Evolutionary conservation across 2,329 filamentous ascomycete species (phyloP).

Genomic region (Calcarisporium arbuscula): DNA sequence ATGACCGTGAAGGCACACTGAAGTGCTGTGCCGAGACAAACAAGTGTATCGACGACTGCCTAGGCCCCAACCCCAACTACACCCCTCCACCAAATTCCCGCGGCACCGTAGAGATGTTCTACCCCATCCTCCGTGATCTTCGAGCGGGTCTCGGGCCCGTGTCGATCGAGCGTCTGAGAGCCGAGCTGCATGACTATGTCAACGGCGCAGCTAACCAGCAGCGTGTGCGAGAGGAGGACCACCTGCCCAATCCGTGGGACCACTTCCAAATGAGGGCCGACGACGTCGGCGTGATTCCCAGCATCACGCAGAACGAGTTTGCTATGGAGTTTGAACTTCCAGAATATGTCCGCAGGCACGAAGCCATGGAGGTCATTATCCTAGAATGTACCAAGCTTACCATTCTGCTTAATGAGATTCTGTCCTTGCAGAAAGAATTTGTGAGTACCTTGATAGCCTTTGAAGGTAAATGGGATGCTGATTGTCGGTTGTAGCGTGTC

Average conservation of each 20-base stretch:
- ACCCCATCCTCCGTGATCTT: slow-evolving; percentile 5
- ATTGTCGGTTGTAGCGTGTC: background rate
- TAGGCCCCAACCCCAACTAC: slow-evolving; percentile 1
- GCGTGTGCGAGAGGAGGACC: background rate
- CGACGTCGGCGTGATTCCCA: slow-evolving; percentile 1
- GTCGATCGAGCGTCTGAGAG: background rate
- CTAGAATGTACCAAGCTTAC: slow-evolving; percentile 5
- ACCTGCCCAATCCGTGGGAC: slow-evolving; percentile 5
- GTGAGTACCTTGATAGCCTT: background rate
- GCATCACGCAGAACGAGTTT: slow-evolving; percentile 2
- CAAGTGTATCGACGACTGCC: slow-evolving; percentile 5
- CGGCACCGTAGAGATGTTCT: slow-evolving; percentile 3
- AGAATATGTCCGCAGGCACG: slow-evolving; percentile 3
- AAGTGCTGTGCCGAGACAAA: slow-evolving; percentile 4
- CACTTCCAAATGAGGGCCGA: background rate
- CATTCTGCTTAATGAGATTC: slow-evolving; percentile 5
- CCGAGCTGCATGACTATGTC: slow-evolving; percentile 3
- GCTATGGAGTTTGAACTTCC: slow-evolving; percentile 6
- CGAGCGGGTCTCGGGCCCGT: slow-evolving; percentile 3
- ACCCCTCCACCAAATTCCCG: slow-evolving; percentile 1
- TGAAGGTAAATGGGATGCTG: background rate
- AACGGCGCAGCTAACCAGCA: slow-evolving; percentile 1
- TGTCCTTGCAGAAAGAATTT: slow-evolving; percentile 6
- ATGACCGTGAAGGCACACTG: slow-evolving; percentile 3
- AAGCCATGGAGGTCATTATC: slow-evolving; percentile 6